Evolutionary conservation across 257 asterid species (phyloP), one percentile per base, ranked within the genome.

Genomic region (Mitragyna speciosa): DNA sequence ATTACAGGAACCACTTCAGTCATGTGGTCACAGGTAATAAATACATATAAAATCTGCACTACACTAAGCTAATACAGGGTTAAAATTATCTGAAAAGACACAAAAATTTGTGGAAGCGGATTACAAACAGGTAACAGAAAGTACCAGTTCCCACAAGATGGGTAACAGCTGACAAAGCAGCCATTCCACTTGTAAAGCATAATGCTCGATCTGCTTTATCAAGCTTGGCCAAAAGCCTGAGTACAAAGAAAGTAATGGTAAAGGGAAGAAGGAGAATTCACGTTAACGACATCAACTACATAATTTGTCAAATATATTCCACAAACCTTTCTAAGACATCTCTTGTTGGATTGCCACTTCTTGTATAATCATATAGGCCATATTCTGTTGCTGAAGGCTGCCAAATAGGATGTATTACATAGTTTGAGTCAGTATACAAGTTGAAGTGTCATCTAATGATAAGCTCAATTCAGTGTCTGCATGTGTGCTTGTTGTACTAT

Each of bases 161-260:
- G 82, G 98, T 78, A 47, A 90, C 98, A 22, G 98, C 93, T 76
- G 99, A 78, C 89, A 95, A 87, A 76, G 99, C 98, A 69, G 98
- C 98, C 98, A 95, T 95, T 82, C 99, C 98, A 86, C 99, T 95
- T 41, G 98, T 87, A 88, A 93, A 95, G 89, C 99, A 93, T 52
- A 93, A 76, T 19, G 99, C 98, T 69, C 90, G 90, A 83, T 91
- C 97, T 49, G 98, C 97, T 86, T 89, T 93, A 74, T 95, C 98
- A 80, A 95, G 97, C 89, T 91, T 90, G 31, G 99, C 98, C 76
- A 93, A 88, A 72, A 93, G 96, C 47, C 99, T 95, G 90, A 76
- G 79, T 77, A 70, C 36, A 69, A 77, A 77, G 68, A 86, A 72
- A 69, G 64, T 73, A 78, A 6, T 20, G 52, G 36, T 70, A 56